Evolutionary conservation across 192 early-diverging fungal genomes (phyloP).

Genomic region (Phlyctochytrium planicorne): DNA sequence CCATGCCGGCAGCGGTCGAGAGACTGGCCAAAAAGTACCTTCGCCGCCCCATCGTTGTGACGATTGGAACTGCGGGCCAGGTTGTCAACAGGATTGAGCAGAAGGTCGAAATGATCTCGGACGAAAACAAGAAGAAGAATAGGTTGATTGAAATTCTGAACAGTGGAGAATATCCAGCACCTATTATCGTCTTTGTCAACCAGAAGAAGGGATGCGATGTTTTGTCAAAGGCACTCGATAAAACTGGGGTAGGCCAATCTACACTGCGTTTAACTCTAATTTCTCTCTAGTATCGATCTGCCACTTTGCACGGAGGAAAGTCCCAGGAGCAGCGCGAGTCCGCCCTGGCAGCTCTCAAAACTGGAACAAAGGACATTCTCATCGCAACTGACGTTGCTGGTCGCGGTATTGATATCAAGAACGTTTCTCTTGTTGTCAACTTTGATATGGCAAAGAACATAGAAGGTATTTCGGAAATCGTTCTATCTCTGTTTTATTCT

Average conservation of each 20-base stretch:
- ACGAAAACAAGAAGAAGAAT: slow-evolving; percentile 80
- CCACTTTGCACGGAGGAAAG: slow-evolving; percentile 93
- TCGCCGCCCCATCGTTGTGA: slow-evolving; percentile 86
- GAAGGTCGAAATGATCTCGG: slow-evolving; percentile 86
- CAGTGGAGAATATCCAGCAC: slow-evolving; percentile 66
- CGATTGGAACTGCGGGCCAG: slow-evolving; percentile 94
- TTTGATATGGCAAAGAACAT: slow-evolving; percentile 98
- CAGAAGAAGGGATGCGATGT: slow-evolving; percentile 92
- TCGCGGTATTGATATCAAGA: slow-evolving; percentile 97
- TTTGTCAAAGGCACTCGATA: slow-evolving; percentile 75
- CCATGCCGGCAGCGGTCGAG: slow-evolving; percentile 95
- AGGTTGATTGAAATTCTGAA: slow-evolving; percentile 75
- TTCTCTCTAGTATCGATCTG: slow-evolving; percentile 51
- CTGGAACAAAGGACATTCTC: slow-evolving; percentile 78
- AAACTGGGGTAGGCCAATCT: slow-evolving; percentile 57
- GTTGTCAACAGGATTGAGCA: slow-evolving; percentile 97
- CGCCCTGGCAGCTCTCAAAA: slow-evolving; percentile 77
- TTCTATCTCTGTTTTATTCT: slow-evolving; percentile 21
- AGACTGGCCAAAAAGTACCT: slow-evolving; percentile 92
- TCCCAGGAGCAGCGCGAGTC: slow-evolving; percentile 96
- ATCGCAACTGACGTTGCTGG: slow-evolving; percentile 99
- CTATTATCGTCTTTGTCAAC: slow-evolving; percentile 98
- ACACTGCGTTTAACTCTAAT: not conserved
- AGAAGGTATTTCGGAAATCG: slow-evolving; percentile 60
- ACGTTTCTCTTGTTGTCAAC: slow-evolving; percentile 95